phyloP scores from a whole-genome alignment of 208 protist genomes.

The Herpetomonas muscarum region DNA sequence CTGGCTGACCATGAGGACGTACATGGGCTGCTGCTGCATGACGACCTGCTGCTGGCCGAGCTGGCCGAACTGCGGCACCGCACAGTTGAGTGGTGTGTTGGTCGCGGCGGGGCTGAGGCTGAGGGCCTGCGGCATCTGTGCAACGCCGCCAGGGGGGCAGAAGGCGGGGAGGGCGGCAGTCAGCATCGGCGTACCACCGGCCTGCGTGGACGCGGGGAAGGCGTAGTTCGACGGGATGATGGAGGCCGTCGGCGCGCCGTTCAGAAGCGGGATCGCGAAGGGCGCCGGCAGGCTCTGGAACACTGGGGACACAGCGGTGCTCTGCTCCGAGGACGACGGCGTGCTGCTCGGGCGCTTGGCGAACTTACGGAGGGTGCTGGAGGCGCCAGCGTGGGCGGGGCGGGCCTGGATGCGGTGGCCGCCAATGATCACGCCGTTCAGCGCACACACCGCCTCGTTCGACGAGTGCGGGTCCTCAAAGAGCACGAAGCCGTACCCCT shows the following conservation, averaged over 20 bases:
- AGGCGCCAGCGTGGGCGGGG: slow-evolving; percentile 33
- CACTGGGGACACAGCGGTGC: background rate
- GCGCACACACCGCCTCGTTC: slow-evolving; percentile 32
- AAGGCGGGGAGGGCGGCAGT: no score
- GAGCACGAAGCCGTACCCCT: slow-evolving; percentile 77
- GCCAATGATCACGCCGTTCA: slow-evolving; percentile 57
- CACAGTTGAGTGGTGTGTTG: background rate
- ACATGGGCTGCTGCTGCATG: background rate
- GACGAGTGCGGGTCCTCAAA: slow-evolving; percentile 58
- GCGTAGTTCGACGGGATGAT: background rate
- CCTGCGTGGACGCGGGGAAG: background rate
- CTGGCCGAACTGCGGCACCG: no score
- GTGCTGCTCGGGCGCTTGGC: background rate
- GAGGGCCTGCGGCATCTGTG: no score
- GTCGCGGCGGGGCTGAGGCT: background rate
- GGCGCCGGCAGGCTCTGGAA: background rate
- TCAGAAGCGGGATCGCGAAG: background rate
- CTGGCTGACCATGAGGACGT: background rate
- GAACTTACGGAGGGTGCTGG: slow-evolving; percentile 2
- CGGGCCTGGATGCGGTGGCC: slow-evolving; percentile 64
- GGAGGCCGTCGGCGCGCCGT: background rate
- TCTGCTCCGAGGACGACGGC: background rate
- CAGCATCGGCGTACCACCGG: background rate
- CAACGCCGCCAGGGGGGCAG: no score
- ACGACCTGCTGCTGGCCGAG: background rate